Base-by-base conservation (phyloP, 305 asterid species). In the Ajuga reptans region DNA sequence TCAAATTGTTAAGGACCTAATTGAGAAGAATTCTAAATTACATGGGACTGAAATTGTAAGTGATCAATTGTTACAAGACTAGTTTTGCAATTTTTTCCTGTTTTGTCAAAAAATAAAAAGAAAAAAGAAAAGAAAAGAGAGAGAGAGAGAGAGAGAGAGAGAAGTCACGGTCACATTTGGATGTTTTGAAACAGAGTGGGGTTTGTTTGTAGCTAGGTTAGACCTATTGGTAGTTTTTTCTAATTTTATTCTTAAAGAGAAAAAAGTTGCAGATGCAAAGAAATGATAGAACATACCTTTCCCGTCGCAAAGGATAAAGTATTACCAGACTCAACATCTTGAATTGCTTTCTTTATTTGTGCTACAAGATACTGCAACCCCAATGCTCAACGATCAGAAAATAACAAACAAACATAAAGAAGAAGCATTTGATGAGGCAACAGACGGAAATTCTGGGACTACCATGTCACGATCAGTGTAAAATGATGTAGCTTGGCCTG, bases 401-500 rank as follows among this genome's bases (percentile, higher is more conserved):
- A 42, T 5, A 37, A 14, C 51, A 63, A 6, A 53, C 16, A 9
- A 5, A 43, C 27, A 21, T 2, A 21, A 21, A 2, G 27, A 24
- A 2, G 33, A 29, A 46, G 39, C 49, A 69, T 51, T 58, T 50
- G 39, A 45, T 3, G 72, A 39, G 63, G 71, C 66, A 63, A 49
- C 39, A 29, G 63, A 24, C 49, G 24, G 14, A 16, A 8, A 43
- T 5, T 12, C 9, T 15, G 66, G 72, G 59, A 62, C 43, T 63
- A 89, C 96, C 96, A 77, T 79, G 81, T 90, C 93, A 46, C 93
- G 92, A 71, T 90, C 96, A 31, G 90, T 84, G 63, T 82, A 86
- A 79, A 86, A 87, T 8, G 96, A 90, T 45, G 96, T 87, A 64
- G 96, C 93, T 81, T 79, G 86, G 75, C 96, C 96, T 34, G 95